Percentiles rank a stretch among this genome's conserved stretches.
Conservation (phyloP, 495 filamentous ascomycete genomes). For the Daldinia grandis region DNA sequence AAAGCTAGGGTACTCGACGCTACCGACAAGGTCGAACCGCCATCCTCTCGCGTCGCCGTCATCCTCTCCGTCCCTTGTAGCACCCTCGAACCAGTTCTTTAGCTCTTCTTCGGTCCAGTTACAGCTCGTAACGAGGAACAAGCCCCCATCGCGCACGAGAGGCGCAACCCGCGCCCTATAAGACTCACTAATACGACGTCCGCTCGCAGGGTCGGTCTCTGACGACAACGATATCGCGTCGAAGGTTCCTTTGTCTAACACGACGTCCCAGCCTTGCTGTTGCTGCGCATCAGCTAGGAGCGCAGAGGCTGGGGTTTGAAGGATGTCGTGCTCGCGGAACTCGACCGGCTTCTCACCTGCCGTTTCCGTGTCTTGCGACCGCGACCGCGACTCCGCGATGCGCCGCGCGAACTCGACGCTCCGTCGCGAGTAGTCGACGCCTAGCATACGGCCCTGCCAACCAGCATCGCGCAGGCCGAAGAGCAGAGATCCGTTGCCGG, state of each 20-base stretch:
- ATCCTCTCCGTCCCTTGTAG: constrained; percentile 17
- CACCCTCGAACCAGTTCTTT: constrained; percentile 71
- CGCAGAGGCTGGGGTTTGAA: constrained; percentile 55
- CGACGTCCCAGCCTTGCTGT: constrained; percentile 75
- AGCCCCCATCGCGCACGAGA: constrained; percentile 73
- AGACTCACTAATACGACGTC: constrained; percentile 69
- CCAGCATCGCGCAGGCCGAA: constrained; percentile 71
- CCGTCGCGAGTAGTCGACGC: constrained; percentile 77
- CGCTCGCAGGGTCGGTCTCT: constrained; percentile 56
- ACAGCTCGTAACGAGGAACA: constrained; percentile 89
- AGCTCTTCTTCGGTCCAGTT: constrained; percentile 98
- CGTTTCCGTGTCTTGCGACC: background rate
- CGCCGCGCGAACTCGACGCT: constrained; percentile 75
- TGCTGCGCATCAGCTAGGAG: constrained; percentile 47
- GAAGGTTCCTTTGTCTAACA: constrained; percentile 97
- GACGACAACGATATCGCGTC: constrained; percentile 84
- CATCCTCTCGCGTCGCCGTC: constrained; percentile 9
- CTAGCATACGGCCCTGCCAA: constrained; percentile 72
- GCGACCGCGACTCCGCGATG: constrained; percentile 45
- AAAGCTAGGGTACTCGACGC: constrained; percentile 82
- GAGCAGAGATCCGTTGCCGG: constrained; percentile 90
- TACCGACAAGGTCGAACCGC: constrained; percentile 60
- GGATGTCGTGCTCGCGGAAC: constrained; percentile 82
- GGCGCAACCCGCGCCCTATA: constrained; percentile 72
- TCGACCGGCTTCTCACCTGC: constrained; percentile 50